These are phyloP conservation scores for Mycena vulgaris DNA, from an alignment of 768 basidiomycete genomes.

Conservation along the genomic window DNA sequence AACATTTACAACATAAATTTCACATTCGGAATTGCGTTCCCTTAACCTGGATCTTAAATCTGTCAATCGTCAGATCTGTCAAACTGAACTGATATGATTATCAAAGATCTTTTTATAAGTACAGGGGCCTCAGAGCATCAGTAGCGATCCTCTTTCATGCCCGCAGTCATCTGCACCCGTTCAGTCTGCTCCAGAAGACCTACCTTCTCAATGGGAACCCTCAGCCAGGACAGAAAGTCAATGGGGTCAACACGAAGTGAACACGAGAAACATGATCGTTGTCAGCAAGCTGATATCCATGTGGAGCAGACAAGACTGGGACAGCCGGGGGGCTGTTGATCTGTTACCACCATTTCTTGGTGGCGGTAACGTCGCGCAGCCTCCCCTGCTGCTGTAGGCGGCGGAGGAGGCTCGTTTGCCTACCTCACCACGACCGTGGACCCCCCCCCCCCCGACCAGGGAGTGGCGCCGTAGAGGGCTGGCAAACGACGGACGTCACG, in stretches of 20 bases:
- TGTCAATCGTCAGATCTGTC: neutral
- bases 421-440: too few species aligned
- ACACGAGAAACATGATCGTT: neutral
- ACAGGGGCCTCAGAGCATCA: constrained; percentile 7
- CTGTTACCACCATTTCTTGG: too few species aligned
- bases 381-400: too few species aligned
- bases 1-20: constrained; percentile 1
- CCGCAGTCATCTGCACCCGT: constrained; percentile 4
- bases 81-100: constrained; percentile 6
- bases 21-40: constrained; percentile 5
- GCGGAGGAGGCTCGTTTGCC: too few species aligned
- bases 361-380: too few species aligned
- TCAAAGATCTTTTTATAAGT: constrained; percentile 9
- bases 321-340: too few species aligned
- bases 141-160: constrained; percentile 6
- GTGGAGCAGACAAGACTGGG: too few species aligned
- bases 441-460: too few species aligned
- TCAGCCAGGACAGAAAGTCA: constrained; percentile 4
- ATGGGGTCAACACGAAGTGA: constrained; percentile 4
- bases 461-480: too few species aligned
- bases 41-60: constrained; percentile 3
- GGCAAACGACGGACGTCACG: too few species aligned
- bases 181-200: constrained; percentile 3
- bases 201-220: neutral
- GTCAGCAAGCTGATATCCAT: too few species aligned